Evolutionary conservation across 768 basidiomycete genomes (phyloP).

Genomic region (Lentinula raphanica): DNA sequence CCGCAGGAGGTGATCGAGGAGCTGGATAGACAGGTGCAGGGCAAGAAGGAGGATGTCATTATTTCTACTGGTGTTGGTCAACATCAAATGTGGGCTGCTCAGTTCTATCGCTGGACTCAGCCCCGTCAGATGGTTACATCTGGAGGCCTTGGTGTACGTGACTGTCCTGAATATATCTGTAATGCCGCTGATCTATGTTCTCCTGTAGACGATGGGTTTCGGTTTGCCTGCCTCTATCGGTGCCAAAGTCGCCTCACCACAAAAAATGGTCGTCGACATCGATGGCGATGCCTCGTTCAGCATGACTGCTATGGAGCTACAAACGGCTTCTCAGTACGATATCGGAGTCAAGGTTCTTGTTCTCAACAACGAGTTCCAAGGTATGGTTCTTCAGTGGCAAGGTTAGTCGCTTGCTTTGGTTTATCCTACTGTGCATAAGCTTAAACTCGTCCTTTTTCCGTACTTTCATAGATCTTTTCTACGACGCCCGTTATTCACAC

Average conservation of each 20-base stretch:
- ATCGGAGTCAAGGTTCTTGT: slow-evolving; percentile 95
- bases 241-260: slow-evolving; percentile 91
- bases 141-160: slow-evolving; percentile 86
- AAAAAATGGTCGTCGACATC: slow-evolving; percentile 92
- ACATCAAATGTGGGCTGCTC: slow-evolving; percentile 99
- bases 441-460: neutral
- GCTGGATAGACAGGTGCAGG: slow-evolving; percentile 72
- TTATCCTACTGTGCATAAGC: neutral
- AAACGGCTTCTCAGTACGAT: slow-evolving; percentile 83
- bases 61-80: slow-evolving; percentile 95
- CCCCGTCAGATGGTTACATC: slow-evolving; percentile 89
- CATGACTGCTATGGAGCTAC: slow-evolving; percentile 99
- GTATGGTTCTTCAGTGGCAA: slow-evolving; percentile 99
- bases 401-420: slow-evolving; percentile 42
- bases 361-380: slow-evolving; percentile 96
- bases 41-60: slow-evolving; percentile 82
- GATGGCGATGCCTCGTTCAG: slow-evolving; percentile 98
- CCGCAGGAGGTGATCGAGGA: slow-evolving; percentile 97
- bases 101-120: slow-evolving; percentile 85
- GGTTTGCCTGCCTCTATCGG: slow-evolving; percentile 93
- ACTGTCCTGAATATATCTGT: slow-evolving; percentile 5
- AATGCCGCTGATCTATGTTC: neutral
- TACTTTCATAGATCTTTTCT: slow-evolving; percentile 74
- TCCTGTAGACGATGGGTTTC: slow-evolving; percentile 89
- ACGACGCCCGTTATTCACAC: slow-evolving; percentile 94